A percentile compares a stretch with the other conserved stretches of the same genome.
These are phyloP conservation scores for Aspergillus felis DNA, from an alignment of 2,329 filamentous ascomycete species.

Conservation along the genomic window DNA sequence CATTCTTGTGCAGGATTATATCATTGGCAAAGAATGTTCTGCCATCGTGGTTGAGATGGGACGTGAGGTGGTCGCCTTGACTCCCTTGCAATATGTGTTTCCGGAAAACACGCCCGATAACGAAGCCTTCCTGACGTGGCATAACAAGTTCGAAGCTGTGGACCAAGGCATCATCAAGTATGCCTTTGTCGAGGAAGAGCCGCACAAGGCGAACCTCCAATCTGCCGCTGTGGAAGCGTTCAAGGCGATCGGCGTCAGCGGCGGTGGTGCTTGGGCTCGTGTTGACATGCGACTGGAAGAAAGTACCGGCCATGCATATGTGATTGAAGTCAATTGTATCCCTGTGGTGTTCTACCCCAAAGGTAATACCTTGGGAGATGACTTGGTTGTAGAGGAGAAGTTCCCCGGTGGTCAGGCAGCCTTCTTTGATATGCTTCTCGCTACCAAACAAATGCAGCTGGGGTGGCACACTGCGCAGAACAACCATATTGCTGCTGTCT, in stretches of 20 bases:
- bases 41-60: constrained; percentile 5
- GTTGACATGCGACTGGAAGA: constrained; percentile 3
- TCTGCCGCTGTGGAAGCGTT: neutral
- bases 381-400: constrained; percentile 2
- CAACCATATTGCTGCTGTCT: neutral
- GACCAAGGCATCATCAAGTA: constrained; percentile 1
- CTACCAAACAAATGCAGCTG: constrained; percentile 5
- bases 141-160: constrained; percentile 4
- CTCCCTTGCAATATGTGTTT: constrained; percentile 1
- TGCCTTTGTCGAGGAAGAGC: constrained; percentile 1
- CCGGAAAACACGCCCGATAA: neutral
- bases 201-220: neutral
- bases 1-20: constrained; percentile 3
- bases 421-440: constrained; percentile 9
- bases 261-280: neutral
- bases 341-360: neutral
- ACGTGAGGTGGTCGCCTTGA: constrained; percentile 1
- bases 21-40: constrained; percentile 1
- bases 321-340: neutral
- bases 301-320: neutral
- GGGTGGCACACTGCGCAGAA: neutral
- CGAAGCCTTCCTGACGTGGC: constrained; percentile 1
- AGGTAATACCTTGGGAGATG: neutral
- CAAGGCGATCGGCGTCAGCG: constrained; percentile 2
- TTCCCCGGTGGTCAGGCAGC: constrained; percentile 7